A percentile compares a stretch with the other conserved stretches of the same genome.
These are phyloP conservation scores for Podaxis sp. DNA, from an alignment of 768 basidiomycete species.

Conservation along the genomic window DNA sequence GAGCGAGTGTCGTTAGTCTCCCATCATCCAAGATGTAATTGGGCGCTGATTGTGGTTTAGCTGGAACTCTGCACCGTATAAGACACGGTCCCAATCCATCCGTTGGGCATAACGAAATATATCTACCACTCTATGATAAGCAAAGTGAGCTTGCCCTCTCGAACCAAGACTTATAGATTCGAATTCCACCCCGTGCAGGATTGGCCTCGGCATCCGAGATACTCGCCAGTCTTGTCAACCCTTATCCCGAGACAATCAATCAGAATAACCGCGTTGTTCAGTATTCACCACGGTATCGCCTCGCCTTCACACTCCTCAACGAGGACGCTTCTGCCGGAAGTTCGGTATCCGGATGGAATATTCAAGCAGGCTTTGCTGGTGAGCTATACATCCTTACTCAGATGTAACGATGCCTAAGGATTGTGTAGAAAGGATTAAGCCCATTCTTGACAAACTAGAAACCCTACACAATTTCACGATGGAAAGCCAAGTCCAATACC, in stretches of 20 bases:
- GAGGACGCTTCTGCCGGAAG: constrained; percentile 77
- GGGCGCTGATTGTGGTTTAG: constrained; percentile 1
- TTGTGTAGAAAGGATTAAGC: constrained; percentile 54
- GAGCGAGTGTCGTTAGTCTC: constrained; percentile 10
- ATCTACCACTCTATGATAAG: constrained; percentile 6
- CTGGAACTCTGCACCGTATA: constrained; percentile 1
- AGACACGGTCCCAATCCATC: background rate
- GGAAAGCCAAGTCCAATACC: constrained; percentile 92
- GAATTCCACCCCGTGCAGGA: constrained; percentile 38
- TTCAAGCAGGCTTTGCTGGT: constrained; percentile 65
- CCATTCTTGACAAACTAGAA: constrained; percentile 58
- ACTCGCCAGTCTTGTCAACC: constrained; percentile 10
- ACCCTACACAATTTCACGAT: constrained; percentile 87
- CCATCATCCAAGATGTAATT: background rate
- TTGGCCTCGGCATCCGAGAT: background rate
- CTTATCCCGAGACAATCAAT: background rate
- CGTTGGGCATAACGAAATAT: constrained; percentile 6
- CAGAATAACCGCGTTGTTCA: constrained; percentile 49
- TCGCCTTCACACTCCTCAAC: constrained; percentile 92
- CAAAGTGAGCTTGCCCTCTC: background rate
- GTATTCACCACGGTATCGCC: constrained; percentile 79
- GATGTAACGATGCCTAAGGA: background rate
- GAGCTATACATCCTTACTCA: constrained; percentile 26
- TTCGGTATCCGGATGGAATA: constrained; percentile 69
- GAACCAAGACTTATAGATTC: constrained; percentile 24